Conservation (phyloP, 1,284 basidiomycete genomes). For the Caloboletus firmus region DNA sequence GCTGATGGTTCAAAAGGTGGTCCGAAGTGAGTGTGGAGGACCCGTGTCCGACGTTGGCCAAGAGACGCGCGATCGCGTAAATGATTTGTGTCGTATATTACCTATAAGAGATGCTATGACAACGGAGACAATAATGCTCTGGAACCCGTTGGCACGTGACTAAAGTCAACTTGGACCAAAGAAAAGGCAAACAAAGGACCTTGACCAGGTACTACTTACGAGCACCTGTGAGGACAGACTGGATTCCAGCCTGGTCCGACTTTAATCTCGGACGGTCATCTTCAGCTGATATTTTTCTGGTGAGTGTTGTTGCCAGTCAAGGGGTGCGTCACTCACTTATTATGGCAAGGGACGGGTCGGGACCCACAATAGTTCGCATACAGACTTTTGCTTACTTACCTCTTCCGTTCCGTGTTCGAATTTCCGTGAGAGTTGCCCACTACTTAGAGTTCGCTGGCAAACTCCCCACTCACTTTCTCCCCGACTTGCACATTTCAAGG, state of each 20-base stretch:
- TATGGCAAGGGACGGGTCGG: slow-evolving; percentile 37
- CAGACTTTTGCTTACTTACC: slow-evolving; percentile 36
- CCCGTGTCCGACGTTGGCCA: slow-evolving; percentile 35
- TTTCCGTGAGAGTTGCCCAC: slow-evolving; percentile 43
- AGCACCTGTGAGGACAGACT: background rate
- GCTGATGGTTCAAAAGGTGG: slow-evolving; percentile 37
- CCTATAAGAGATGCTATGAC: slow-evolving; percentile 13
- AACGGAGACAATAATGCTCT: slow-evolving; percentile 7
- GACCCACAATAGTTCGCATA: slow-evolving; percentile 48
- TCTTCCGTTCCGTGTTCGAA: slow-evolving; percentile 34
- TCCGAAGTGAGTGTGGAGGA: slow-evolving; percentile 39
- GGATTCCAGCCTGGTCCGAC: background rate
- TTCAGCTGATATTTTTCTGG: slow-evolving; percentile 14
- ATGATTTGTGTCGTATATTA: background rate
- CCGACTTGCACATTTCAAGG: slow-evolving; percentile 42
- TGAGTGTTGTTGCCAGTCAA: slow-evolving; percentile 20
- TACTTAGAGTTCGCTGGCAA: slow-evolving; percentile 4
- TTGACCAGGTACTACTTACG: background rate
- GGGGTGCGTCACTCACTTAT: slow-evolving; percentile 24
- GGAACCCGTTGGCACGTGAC: slow-evolving; percentile 36
- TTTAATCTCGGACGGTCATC: slow-evolving; percentile 10
- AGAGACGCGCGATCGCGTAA: slow-evolving; percentile 23
- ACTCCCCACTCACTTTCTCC: background rate
- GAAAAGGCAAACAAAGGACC: slow-evolving; percentile 22
- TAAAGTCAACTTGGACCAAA: slow-evolving; percentile 29